Conservation (phyloP, 805 yeast species). For the Starmerella roubikii region DNA sequence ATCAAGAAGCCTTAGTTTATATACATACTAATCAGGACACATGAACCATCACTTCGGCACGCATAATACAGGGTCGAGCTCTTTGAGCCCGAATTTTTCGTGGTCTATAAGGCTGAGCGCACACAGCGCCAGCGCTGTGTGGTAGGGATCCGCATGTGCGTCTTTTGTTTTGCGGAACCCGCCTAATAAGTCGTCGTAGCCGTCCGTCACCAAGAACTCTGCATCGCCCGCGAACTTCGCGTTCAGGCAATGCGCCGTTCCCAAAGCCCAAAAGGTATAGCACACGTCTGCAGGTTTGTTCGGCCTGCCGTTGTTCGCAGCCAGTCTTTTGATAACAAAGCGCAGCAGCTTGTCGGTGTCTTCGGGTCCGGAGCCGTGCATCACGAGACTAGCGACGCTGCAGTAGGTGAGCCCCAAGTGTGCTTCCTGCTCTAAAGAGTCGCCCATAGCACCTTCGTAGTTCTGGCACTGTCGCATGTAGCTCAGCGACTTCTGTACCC, state of each 20-base stretch:
- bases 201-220: conserved; percentile 36
- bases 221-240: conserved; percentile 21
- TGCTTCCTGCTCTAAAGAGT: conserved; percentile 38
- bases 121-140: conserved; percentile 43
- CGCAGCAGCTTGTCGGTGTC: not conserved
- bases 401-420: conserved; percentile 86
- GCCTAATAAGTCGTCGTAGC: conserved; percentile 54
- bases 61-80: conserved; percentile 22
- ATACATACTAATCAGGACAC: too few species aligned
- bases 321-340: conserved; percentile 15
- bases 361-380: conserved; percentile 24
- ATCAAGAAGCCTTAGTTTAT: conserved; percentile 3
- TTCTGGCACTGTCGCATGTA: conserved; percentile 30
- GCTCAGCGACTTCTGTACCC: conserved; percentile 32
- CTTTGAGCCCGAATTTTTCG: conserved; percentile 9
- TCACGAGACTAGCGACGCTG: conserved; percentile 48
- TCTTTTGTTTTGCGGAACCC: conserved; percentile 62
- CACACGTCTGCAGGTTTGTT: conserved; percentile 79
- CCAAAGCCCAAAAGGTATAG: conserved; percentile 73
- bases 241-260: conserved; percentile 37
- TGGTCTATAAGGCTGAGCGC: conserved; percentile 28
- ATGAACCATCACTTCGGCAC: conserved; percentile 17
- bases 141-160: conserved; percentile 47
- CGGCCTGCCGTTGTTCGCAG: conserved; percentile 72
- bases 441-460: conserved; percentile 64